Evolutionary conservation across 495 filamentous ascomycete species (phyloP), one percentile per base, ranked within the genome.

Genomic region (Penicillium tannophilum): DNA sequence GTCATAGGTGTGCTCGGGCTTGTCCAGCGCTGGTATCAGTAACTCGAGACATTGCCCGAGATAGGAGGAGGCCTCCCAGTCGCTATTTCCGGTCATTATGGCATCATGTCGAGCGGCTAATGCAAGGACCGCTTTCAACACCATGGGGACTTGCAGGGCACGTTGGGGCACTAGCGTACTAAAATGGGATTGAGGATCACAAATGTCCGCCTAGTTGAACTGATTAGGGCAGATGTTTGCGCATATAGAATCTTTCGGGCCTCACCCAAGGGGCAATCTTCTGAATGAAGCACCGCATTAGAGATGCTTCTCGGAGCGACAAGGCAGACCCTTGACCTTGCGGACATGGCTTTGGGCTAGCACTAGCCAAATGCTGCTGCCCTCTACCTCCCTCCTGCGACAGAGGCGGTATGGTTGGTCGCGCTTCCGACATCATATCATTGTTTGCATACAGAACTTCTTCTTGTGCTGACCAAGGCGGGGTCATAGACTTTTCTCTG

Each of bases 11-110:
- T 66, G 65, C 30, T 72, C 71, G 14, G 72, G 67, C 26, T 58
- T 55, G 9, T 70, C 63, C 9, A 77, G 56, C 0, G 67, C 73
- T 7, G 60, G 49, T 12, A 77, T 70, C 7, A 77, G 63, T 10
- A 74, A 42, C 19, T 75, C 65, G 17, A 76, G 54, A 35, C 74
- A 77, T 53, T 76, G 63, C 5, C 73, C 66, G 42, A 75, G 73
- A 55, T 75, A 77, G 20, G 68, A 63, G 1, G 74, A 74, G 4
- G 72, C 72, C 57, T 77, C 74, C 66, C 58, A 71, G 54, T 77
- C 72, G 49, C 63, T 69, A 5, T 66, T 30, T 0, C 58, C 61
- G 12, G 58, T 62, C 55, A 75, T 54, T 9, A 75, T 74, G 2
- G 74, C 72, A 41, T 72, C 69, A 45, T 74, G 72, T 26, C 74